A percentile compares a stretch with the other conserved stretches of the same genome.
Evolutionary conservation across 2,329 filamentous ascomycete species (phyloP).

Genomic region (Cylindrodendrum hubeiense): DNA sequence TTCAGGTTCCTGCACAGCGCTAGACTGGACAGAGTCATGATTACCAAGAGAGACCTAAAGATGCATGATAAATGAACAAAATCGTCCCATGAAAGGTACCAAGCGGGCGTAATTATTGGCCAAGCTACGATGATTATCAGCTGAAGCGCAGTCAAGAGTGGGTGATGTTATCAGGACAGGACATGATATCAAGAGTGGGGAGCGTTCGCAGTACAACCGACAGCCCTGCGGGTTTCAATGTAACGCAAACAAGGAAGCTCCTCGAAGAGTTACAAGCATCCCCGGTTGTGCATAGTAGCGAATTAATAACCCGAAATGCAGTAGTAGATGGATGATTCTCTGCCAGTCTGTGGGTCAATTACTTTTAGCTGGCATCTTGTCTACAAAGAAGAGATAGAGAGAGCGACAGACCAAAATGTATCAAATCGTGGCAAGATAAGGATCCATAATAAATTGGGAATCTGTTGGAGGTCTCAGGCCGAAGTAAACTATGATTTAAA

Average conservation of each 20-base stretch:
- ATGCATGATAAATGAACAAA: background rate
- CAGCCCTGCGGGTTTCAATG: background rate
- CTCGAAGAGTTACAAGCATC: background rate
- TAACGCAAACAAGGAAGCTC: background rate
- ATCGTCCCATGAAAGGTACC: slow-evolving; percentile 1
- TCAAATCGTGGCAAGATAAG: too few species aligned
- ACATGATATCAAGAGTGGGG: slow-evolving; percentile 24
- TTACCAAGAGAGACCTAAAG: background rate
- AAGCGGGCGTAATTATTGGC: slow-evolving; percentile 10
- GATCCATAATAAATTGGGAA: too few species aligned
- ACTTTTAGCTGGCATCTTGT: too few species aligned
- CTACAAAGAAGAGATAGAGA: too few species aligned
- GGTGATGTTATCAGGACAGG: slow-evolving; percentile 7
- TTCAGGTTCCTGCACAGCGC: background rate
- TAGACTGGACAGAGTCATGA: slow-evolving; percentile 3
- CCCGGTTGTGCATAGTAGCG: background rate
- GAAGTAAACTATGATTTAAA: too few species aligned
- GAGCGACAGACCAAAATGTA: too few species aligned
- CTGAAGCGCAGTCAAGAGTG: slow-evolving; percentile 16
- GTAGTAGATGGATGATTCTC: background rate
- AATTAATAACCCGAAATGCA: background rate
- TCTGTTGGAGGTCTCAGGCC: too few species aligned
- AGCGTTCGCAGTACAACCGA: background rate
- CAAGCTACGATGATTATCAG: background rate
- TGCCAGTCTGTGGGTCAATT: too few species aligned